Base-by-base conservation (phyloP, 2,329 filamentous ascomycete genomes). In the Pseudocercospora crystallina region DNA sequence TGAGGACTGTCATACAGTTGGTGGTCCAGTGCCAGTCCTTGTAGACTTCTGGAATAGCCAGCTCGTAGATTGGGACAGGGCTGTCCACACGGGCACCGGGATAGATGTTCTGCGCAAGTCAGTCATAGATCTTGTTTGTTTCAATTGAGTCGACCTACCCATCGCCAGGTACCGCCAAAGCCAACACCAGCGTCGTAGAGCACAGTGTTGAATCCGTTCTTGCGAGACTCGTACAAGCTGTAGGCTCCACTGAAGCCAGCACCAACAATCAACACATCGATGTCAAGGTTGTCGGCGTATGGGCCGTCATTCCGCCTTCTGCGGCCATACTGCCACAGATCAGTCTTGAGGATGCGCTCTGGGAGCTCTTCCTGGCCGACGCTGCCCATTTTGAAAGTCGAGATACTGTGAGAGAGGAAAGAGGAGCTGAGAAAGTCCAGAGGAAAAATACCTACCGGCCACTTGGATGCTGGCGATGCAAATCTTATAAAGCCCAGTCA, bases 1-100 rank as follows among this genome's bases (percentile, higher is more conserved):
- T 26, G 4, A 26, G 7, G 20, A 26, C 7, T 26, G 20, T 26
- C 20, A 26, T 26, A 26, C 20, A 69, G 42, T 65, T 63, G 17
- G 62, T 61, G 2, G 58, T 64, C 65, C 81, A 86, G 31, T 71
- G 80, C 80, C 80, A 85, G 5, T 76, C 76, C 61, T 75, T 72
- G 66, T 71, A 78, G 15, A 77, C 68, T 52, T 78, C 73, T 9
- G 73, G 71, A 36, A 77, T 68, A 3, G 59, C 55, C 5, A 64
- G 43, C 40, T 64, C 61, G 45, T 66, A 66, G 36, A 65, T 62
- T 5, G 61, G 62, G 3, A 61, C 58, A 39, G 72, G 69, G 42
- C 53, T 58, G 49, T 77, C 75, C 9, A 76, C 74, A 15, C 73
- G 67, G 11, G 75, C 75, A 1, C 75, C 69, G 15, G 63, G 68